A percentile compares a stretch with the other conserved stretches of the same genome.
Evolutionary conservation across 352 stramenopile species (phyloP).

Genomic region (Blastocystis hominis): DNA sequence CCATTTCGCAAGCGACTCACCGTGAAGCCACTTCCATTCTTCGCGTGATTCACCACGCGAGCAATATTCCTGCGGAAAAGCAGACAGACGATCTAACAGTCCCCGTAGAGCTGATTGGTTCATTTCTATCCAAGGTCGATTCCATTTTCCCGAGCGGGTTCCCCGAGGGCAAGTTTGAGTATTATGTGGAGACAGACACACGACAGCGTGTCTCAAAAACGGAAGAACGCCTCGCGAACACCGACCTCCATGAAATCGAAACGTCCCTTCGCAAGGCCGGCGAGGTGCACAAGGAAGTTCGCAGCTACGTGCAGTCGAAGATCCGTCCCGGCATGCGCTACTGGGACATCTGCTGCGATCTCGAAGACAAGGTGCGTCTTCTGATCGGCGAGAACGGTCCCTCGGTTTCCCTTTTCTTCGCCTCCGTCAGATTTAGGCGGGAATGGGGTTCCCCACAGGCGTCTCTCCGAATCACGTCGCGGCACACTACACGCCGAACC

Average conservation of each 20-base stretch:
- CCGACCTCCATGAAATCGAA: not conserved
- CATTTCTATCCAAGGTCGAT: not conserved
- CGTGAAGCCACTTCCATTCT: too few species aligned
- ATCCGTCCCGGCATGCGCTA: slow-evolving; percentile 91
- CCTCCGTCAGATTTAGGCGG: slow-evolving; percentile 52
- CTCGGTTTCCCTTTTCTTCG: not conserved
- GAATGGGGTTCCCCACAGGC: slow-evolving; percentile 86
- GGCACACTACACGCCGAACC: slow-evolving; percentile 92
- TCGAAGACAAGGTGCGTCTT: slow-evolving; percentile 90
- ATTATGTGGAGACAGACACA: slow-evolving; percentile 5
- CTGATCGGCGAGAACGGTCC: slow-evolving; percentile 81
- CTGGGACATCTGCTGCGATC: slow-evolving; percentile 83
- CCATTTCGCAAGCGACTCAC: too few species aligned
- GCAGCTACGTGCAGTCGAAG: slow-evolving; percentile 81
- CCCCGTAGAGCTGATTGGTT: not conserved
- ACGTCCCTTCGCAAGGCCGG: slow-evolving; percentile 68
- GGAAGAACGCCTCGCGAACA: not conserved
- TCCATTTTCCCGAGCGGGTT: not conserved
- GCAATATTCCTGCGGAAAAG: not conserved
- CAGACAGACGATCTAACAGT: slow-evolving; percentile 7
- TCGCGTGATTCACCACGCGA: not conserved
- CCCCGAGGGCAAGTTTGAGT: not conserved
- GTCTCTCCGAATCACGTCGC: slow-evolving; percentile 90
- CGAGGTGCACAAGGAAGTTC: slow-evolving; percentile 83
- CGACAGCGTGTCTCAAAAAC: not conserved